phyloP scores from a whole-genome alignment of 768 basidiomycete species.

The Termitomyces sp. region DNA sequence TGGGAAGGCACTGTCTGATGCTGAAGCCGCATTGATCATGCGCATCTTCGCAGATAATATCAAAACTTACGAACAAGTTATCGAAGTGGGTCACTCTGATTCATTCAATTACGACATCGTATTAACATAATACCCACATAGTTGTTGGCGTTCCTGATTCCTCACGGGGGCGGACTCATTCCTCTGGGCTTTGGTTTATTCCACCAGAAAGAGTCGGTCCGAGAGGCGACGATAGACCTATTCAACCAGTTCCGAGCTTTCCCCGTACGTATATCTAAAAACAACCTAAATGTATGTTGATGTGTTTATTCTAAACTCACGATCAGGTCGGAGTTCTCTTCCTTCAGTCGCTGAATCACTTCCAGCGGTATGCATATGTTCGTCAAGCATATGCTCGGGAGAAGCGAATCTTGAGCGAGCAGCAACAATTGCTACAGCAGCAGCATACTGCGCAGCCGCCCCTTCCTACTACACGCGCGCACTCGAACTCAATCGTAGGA shows the following conservation, averaged over 20 bases:
- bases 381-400: conserved; percentile 76
- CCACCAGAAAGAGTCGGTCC: conserved; percentile 76
- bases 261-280: conserved; percentile 51
- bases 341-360: conserved; percentile 79
- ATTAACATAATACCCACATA: conserved; percentile 27
- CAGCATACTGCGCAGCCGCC: conserved; percentile 19
- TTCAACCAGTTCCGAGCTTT: conserved; percentile 77
- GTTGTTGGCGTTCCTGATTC: conserved; percentile 79
- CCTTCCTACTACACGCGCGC: conserved; percentile 25
- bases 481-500: conserved; percentile 31
- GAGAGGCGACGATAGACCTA: conserved; percentile 79
- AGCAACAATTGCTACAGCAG: conserved; percentile 28
- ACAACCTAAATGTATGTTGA: neutral
- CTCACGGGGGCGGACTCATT: conserved; percentile 78
- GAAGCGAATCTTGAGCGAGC: conserved; percentile 28
- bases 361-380: conserved; percentile 86
- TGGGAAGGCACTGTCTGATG: conserved; percentile 66
- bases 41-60: conserved; percentile 69
- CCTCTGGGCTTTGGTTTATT: conserved; percentile 89
- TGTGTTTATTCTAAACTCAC: neutral
- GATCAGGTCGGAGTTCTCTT: conserved; percentile 75
- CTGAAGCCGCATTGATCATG: conserved; percentile 76
- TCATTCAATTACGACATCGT: neutral
- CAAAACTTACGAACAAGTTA: conserved; percentile 82
- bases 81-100: conserved; percentile 58